Conservation (phyloP, 2,329 filamentous ascomycete genomes). For the Monosporascus sp. region DNA sequence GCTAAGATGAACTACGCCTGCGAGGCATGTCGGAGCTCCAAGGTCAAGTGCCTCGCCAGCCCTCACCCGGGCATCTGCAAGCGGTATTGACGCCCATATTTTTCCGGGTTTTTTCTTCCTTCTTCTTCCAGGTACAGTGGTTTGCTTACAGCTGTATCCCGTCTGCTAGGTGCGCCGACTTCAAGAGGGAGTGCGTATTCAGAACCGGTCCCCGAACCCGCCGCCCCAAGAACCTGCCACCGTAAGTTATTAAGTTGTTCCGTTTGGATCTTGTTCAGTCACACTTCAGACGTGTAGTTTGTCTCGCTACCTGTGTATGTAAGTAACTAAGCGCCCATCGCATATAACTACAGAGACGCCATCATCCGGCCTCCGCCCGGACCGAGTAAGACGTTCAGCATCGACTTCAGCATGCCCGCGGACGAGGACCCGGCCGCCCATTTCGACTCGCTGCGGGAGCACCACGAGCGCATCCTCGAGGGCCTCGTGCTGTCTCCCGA, state of each 20-base stretch:
- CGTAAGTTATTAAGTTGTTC: conserved; percentile 29
- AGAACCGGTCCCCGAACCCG: conserved; percentile 45
- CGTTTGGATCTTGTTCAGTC: not conserved
- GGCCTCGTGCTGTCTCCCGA: conserved; percentile 28
- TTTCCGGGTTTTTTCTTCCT: not conserved
- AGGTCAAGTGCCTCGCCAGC: conserved; percentile 47
- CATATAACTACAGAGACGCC: conserved; percentile 7
- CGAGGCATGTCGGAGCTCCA: conserved; percentile 49
- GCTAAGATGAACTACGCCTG: conserved; percentile 42
- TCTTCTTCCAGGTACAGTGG: not conserved
- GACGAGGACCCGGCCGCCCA: conserved; percentile 32
- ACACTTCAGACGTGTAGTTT: not conserved
- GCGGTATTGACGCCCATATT: conserved; percentile 32
- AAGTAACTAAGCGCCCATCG: conserved; percentile 1
- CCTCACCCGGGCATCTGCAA: conserved; percentile 44
- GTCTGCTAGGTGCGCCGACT: conserved; percentile 41
- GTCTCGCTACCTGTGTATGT: not conserved
- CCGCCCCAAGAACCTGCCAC: conserved; percentile 36
- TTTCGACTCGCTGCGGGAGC: conserved; percentile 37
- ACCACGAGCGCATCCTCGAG: conserved; percentile 39
- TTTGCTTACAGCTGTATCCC: not conserved
- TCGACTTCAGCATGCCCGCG: conserved; percentile 44
- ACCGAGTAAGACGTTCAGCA: conserved; percentile 46
- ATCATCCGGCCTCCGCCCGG: conserved; percentile 28
- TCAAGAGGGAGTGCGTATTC: conserved; percentile 49